A percentile compares a stretch with the other conserved stretches of the same genome.
Conservation (phyloP, 495 filamentous ascomycete species). For the Penicillium atrosanguineum region DNA sequence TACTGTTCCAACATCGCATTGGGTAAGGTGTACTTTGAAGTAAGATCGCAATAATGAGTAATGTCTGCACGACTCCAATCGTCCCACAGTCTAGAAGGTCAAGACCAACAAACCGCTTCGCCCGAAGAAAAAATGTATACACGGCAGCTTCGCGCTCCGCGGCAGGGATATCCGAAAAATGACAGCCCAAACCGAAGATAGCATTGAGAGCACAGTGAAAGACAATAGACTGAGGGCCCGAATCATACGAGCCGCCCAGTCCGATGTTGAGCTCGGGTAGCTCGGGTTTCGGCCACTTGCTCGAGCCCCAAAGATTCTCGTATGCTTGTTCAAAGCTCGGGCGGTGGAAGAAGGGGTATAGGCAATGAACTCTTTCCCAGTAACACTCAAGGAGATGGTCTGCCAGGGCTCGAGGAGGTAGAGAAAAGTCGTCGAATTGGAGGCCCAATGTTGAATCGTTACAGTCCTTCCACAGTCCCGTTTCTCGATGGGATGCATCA, state of each 20-base stretch:
- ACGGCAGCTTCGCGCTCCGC: constrained; percentile 34
- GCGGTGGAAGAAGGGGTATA: constrained; percentile 48
- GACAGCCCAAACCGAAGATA: constrained; percentile 44
- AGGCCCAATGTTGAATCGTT: constrained; percentile 13
- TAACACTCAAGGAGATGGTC: constrained; percentile 44
- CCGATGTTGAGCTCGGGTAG: constrained; percentile 34
- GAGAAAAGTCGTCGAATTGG: constrained; percentile 29
- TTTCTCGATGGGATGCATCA: constrained; percentile 5
- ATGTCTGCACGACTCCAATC: constrained; percentile 45
- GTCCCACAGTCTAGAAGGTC: constrained; percentile 44
- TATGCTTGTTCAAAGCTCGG: constrained; percentile 43
- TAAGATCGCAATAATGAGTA: constrained; percentile 42
- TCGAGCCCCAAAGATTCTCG: constrained; percentile 38
- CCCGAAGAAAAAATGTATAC: constrained; percentile 44
- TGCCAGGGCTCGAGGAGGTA: constrained; percentile 43
- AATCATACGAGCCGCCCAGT: constrained; percentile 39
- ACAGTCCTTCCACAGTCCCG: constrained; percentile 23
- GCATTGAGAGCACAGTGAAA: constrained; percentile 46
- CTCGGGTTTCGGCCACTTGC: constrained; percentile 18
- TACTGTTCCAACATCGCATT: constrained; percentile 44
- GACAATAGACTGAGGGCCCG: constrained; percentile 36
- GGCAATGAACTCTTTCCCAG: constrained; percentile 39
- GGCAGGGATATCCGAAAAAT: constrained; percentile 40
- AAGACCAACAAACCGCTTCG: constrained; percentile 43
- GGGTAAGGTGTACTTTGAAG: constrained; percentile 48